phyloP scores from a whole-genome alignment of 495 filamentous ascomycete genomes.

The Xylaria venustula region DNA sequence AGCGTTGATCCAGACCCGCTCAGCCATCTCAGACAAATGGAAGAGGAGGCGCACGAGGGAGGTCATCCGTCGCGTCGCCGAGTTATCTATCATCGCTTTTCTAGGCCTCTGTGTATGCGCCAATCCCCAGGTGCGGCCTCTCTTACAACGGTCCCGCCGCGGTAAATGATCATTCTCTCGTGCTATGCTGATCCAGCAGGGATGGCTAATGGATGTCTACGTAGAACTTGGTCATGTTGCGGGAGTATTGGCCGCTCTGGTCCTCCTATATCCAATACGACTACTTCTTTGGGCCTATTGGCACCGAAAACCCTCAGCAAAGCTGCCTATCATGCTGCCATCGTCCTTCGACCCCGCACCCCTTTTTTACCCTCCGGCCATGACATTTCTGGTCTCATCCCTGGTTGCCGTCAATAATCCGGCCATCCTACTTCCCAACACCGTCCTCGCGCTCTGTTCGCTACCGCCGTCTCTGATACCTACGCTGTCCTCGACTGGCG shows the following conservation, averaged over 20 bases:
- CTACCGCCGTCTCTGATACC: constrained; percentile 75
- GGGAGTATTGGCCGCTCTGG: constrained; percentile 24
- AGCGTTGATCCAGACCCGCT: constrained; percentile 22
- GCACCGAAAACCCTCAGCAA: constrained; percentile 32
- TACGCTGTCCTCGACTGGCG: constrained; percentile 27
- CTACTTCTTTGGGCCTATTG: constrained; percentile 42
- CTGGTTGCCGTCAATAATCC: constrained; percentile 62
- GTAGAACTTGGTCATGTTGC: constrained; percentile 32
- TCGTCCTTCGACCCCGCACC: constrained; percentile 86
- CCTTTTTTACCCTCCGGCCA: constrained; percentile 75
- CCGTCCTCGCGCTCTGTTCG: constrained; percentile 76
- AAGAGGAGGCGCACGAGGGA: constrained; percentile 47
- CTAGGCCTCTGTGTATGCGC: constrained; percentile 38
- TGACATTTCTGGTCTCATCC: constrained; percentile 76
- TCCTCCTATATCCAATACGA: constrained; percentile 47
- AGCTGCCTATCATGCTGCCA: constrained; percentile 55
- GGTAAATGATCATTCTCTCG: constrained; percentile 29
- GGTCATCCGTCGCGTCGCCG: constrained; percentile 41
- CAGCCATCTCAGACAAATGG: constrained; percentile 27
- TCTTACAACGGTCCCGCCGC: constrained; percentile 30
- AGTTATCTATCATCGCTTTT: constrained; percentile 42
- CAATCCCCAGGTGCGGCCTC: constrained; percentile 33
- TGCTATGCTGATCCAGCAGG: neutral
- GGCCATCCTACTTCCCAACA: constrained; percentile 67
- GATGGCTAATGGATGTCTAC: neutral